phyloP scores from a whole-genome alignment of 768 basidiomycete species.

The Psilocybe tampanensis region DNA sequence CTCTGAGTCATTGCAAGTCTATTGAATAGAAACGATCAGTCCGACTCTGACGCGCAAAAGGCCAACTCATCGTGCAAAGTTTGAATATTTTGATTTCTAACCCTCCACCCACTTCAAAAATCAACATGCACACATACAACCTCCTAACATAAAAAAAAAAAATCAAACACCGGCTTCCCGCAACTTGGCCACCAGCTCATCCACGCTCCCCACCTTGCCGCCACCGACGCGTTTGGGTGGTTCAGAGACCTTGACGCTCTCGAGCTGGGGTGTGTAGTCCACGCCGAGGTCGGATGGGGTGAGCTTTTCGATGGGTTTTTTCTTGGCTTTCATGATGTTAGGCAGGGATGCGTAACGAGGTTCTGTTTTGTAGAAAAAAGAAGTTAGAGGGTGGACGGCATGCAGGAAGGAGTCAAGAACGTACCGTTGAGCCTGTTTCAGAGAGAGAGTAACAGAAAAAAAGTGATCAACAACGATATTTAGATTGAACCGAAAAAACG shows the following conservation, averaged over 20 bases:
- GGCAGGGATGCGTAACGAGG: constrained; percentile 97
- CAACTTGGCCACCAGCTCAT: constrained; percentile 86
- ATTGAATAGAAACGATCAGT: no score
- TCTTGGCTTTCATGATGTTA: constrained; percentile 99
- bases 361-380: constrained; percentile 66
- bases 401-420: constrained; percentile 16
- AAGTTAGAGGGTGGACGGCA: no score
- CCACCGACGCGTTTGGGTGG: constrained; percentile 92
- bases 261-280: constrained; percentile 80
- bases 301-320: constrained; percentile 91
- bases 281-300: constrained; percentile 78
- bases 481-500: no score
- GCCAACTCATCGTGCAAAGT: no score
- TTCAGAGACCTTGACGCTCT: constrained; percentile 86
- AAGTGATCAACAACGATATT: background rate
- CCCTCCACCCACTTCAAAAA: no score
- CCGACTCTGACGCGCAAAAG: no score
- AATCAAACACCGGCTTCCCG: constrained; percentile 89
- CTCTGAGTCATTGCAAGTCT: no score
- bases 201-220: constrained; percentile 87
- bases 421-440: constrained; percentile 69
- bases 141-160: no score
- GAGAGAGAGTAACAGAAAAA: background rate
- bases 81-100: no score
- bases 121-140: no score